These are phyloP conservation scores for Cryptococcus sp. DNA, from an alignment of 1,284 basidiomycete species.

Conservation along the genomic window DNA sequence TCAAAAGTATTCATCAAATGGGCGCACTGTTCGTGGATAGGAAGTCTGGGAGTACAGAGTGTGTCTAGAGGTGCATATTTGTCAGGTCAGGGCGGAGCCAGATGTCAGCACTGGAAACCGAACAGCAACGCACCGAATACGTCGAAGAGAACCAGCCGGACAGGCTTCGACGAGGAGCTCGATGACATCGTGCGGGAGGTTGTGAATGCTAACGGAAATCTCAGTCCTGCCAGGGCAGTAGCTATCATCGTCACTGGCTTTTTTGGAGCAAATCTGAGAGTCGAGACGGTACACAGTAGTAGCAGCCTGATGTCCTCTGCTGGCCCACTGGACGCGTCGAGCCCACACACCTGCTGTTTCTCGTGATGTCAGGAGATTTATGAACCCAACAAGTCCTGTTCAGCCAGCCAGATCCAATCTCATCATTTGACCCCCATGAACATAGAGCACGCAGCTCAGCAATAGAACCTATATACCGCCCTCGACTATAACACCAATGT, in stretches of 20 bases:
- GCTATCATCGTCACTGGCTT: not conserved
- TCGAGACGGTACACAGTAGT: too few species aligned
- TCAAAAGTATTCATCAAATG: too few species aligned
- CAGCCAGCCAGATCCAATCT: not conserved
- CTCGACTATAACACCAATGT: slow-evolving; percentile 16
- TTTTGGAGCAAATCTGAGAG: not conserved
- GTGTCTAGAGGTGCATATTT: slow-evolving; percentile 34
- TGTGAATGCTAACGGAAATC: not conserved
- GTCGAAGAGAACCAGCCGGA: slow-evolving; percentile 49
- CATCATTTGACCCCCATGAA: not conserved
- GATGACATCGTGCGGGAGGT: slow-evolving; percentile 5
- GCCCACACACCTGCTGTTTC: not conserved
- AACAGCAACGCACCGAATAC: slow-evolving; percentile 41
- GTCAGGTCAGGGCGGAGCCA: not conserved
- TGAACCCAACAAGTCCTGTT: slow-evolving; percentile 2
- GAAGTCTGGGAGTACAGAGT: slow-evolving; percentile 46
- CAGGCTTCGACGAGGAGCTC: slow-evolving; percentile 9
- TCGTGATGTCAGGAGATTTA: not conserved
- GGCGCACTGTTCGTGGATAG: slow-evolving; percentile 46
- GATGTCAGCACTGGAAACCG: not conserved
- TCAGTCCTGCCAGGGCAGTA: not conserved
- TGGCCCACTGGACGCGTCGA: too few species aligned
- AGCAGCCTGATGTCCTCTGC: not conserved
- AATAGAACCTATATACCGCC: not conserved
- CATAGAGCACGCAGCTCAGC: not conserved